phyloP scores from a whole-genome alignment of 495 filamentous ascomycete species.

The Zalerion maritima region DNA sequence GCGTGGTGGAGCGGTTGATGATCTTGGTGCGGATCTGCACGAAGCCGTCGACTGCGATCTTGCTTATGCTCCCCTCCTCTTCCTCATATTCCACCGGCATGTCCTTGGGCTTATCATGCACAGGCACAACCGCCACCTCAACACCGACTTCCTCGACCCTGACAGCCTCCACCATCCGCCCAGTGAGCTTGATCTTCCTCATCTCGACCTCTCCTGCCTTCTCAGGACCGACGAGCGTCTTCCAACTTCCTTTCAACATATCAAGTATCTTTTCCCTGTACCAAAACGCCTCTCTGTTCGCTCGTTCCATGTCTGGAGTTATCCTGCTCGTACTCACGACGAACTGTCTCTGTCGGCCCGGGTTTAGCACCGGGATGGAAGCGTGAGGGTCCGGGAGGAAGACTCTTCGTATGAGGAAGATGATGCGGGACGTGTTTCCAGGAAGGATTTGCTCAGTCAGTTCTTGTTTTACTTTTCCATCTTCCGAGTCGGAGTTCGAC shows the following conservation, averaged over 20 bases:
- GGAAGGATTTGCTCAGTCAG: constrained; percentile 48
- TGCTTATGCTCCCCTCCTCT: constrained; percentile 25
- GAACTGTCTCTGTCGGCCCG: constrained; percentile 66
- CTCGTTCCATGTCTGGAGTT: constrained; percentile 63
- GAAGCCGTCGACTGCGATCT: constrained; percentile 55
- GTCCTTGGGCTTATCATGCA: constrained; percentile 12
- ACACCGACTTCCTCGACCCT: constrained; percentile 69
- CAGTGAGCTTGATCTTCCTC: constrained; percentile 52
- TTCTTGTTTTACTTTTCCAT: constrained; percentile 20
- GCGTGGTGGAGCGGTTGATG: constrained; percentile 51
- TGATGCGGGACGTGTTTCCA: constrained; percentile 61
- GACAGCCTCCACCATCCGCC: constrained; percentile 71
- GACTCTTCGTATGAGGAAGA: constrained; percentile 61
- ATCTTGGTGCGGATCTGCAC: constrained; percentile 52
- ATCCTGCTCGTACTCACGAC: constrained; percentile 70
- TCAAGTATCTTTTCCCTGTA: constrained; percentile 75
- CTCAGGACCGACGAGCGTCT: constrained; percentile 36
- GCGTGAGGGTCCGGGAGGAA: constrained; percentile 63
- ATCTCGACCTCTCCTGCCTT: constrained; percentile 61
- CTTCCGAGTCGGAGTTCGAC: constrained; percentile 9
- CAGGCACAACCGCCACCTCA: constrained; percentile 40
- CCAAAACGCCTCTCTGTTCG: constrained; percentile 78
- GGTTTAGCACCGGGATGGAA: constrained; percentile 67
- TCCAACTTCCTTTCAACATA: constrained; percentile 55
- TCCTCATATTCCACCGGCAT: constrained; percentile 3